Conservation (phyloP, 73 alveolate genomes). For the Stentor coeruleus region DNA sequence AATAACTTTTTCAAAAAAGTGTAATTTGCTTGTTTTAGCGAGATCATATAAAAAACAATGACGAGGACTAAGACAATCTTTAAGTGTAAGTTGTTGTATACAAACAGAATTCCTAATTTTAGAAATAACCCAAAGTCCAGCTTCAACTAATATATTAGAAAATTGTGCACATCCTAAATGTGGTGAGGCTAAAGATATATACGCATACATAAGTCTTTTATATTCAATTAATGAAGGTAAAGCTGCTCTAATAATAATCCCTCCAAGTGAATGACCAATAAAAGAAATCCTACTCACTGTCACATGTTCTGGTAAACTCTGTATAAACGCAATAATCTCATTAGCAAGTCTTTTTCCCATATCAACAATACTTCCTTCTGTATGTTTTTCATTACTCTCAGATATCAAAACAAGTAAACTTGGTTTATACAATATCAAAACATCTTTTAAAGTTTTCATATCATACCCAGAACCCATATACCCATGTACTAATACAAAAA, state of each 20-base stretch:
- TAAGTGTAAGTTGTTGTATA: conserved; percentile 72
- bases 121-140: conserved; percentile 75
- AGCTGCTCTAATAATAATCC: conserved; percentile 78
- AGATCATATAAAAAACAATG: conserved; percentile 80
- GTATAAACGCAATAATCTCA: conserved; percentile 74
- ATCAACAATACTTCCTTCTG: conserved; percentile 86
- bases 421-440: conserved; percentile 82
- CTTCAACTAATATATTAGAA: conserved; percentile 64
- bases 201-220: conserved; percentile 60
- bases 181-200: conserved; percentile 72
- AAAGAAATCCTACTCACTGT: conserved; percentile 65
- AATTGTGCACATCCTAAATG: conserved; percentile 73
- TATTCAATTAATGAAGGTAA: conserved; percentile 61
- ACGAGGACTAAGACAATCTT: conserved; percentile 66
- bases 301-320: conserved; percentile 55
- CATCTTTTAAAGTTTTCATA: conserved; percentile 86
- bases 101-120: conserved; percentile 68
- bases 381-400: conserved; percentile 89
- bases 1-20: conserved; percentile 82
- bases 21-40: conserved; percentile 59
- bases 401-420: conserved; percentile 76
- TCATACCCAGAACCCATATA: conserved; percentile 91
- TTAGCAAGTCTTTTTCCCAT: conserved; percentile 94
- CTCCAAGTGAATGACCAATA: conserved; percentile 82
- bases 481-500: conserved; percentile 95